Base-by-base conservation (phyloP, 225 moss, liverwort and hornwort species). In the Polytrichum formosum region DNA sequence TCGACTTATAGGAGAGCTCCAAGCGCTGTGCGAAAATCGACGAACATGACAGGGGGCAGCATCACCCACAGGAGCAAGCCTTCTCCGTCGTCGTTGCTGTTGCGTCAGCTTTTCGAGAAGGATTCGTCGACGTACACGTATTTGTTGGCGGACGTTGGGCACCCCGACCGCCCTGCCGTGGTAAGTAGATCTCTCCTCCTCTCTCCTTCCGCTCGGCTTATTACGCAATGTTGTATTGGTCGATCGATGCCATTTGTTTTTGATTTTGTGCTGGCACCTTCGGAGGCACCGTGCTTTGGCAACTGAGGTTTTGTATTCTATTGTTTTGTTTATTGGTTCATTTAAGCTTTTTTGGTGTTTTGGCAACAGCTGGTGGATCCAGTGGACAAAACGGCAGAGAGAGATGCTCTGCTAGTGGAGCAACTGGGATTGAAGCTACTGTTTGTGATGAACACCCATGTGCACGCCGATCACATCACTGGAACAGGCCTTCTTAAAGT, bases 111-210 rank as follows among this genome's bases (percentile, higher is more conserved):
- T 10, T 94, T 91, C 61, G 96, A 94, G 86, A 97, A 92, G 60
- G 94, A 97, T 31, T 97, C 97, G 56, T 93, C 87, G n/a, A 97
- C 97, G 5, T 97, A 91, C 74, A 92, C 92, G 0, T 97, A 97
- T 63, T 77, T 94, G 60, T 69, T 97, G 74, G 97, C 97, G 21
- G 97, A 97, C 55, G 60, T 91, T 65, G 78, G 77, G 55, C 87
- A 93, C 73, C 89, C 93, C 5, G 91, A 97, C 26, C 87, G 84
- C 68, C 94, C 97, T 26, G 94, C 97, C 18, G 93, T 97, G 84
- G 93, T 89, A 82, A 67, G 71, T 46, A 46, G 16, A 46, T 16
- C 46, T 2, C 16, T 9, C 37, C 37, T 37, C 37, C 37, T 37
- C 37, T 37, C 37, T 37, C 2, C 37, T 37, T 7, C 46, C 16